A percentile compares a stretch with the other conserved stretches of the same genome.
Conservation (phyloP, 2,329 filamentous ascomycete genomes). For the Talaromyces sp. region DNA sequence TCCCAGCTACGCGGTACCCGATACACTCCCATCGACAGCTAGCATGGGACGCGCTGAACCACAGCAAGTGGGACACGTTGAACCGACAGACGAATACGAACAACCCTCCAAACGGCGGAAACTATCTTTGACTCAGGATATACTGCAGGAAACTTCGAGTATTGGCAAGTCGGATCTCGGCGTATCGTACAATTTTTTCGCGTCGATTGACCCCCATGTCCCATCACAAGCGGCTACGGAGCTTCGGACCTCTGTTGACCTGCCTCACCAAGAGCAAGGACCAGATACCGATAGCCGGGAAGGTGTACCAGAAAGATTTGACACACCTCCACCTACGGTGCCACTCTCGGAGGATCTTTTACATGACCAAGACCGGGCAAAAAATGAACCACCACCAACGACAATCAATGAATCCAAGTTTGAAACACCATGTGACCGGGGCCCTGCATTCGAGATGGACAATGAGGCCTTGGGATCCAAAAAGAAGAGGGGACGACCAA, state of each 20-base stretch:
- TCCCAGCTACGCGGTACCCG: neutral
- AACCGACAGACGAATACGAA: neutral
- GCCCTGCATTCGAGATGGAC: constrained; percentile 18
- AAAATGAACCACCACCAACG: neutral
- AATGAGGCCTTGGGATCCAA: constrained; percentile 11
- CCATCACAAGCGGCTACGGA: neutral
- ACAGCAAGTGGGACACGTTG: neutral
- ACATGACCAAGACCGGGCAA: constrained; percentile 11
- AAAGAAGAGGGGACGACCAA: constrained; percentile 25
- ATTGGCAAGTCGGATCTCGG: neutral
- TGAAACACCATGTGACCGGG: constrained; percentile 23
- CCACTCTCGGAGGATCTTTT: constrained; percentile 29
- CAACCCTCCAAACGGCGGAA: constrained; percentile 8
- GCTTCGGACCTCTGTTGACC: neutral
- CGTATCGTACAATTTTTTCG: constrained; percentile 10
- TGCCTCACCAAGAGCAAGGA: neutral
- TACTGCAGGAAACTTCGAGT: neutral
- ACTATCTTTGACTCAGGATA: constrained; percentile 8
- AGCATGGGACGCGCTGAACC: neutral
- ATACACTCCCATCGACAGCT: constrained; percentile 1
- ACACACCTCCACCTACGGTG: constrained; percentile 36
- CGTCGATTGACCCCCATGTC: constrained; percentile 1
- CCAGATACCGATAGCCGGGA: constrained; percentile 1
- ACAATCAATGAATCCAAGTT: constrained; percentile 15
- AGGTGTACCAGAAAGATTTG: constrained; percentile 20